phyloP scores from a whole-genome alignment of 2,329 filamentous ascomycete species.

The Blumeria graminis region DNA sequence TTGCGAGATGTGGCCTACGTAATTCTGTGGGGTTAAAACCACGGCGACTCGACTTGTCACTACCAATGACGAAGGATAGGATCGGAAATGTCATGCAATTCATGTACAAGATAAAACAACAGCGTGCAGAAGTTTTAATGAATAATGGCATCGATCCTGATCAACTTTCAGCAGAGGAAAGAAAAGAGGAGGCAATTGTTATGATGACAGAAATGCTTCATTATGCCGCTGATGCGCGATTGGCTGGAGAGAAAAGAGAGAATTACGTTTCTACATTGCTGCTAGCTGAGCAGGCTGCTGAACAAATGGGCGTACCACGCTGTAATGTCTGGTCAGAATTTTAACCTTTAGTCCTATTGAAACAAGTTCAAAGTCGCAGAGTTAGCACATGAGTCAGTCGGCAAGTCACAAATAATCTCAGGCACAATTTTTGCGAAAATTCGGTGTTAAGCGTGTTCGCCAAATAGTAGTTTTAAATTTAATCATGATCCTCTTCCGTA shows the following conservation, averaged over 20 bases:
- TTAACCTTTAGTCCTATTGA: neutral
- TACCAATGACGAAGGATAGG: slow-evolving; percentile 19
- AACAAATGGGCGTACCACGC: slow-evolving; percentile 10
- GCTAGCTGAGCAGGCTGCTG: slow-evolving; percentile 5
- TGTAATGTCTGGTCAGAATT: slow-evolving; percentile 6
- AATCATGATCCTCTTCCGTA: slow-evolving; percentile 62
- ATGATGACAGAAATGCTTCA: slow-evolving; percentile 12
- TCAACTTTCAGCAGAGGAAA: slow-evolving; percentile 9
- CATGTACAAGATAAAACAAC: slow-evolving; percentile 18
- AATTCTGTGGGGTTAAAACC: slow-evolving; percentile 12
- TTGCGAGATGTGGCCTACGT: slow-evolving; percentile 18
- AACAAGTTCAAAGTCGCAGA: neutral
- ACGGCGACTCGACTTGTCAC: slow-evolving; percentile 18
- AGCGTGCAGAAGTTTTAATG: slow-evolving; percentile 10
- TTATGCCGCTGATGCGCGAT: slow-evolving; percentile 7
- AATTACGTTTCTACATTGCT: neutral
- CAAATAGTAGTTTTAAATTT: slow-evolving; percentile 2
- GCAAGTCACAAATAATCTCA: neutral
- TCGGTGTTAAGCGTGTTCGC: neutral
- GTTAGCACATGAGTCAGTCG: neutral
- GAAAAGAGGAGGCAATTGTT: slow-evolving; percentile 13
- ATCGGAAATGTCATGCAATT: slow-evolving; percentile 21
- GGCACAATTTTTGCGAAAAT: neutral
- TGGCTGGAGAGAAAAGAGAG: slow-evolving; percentile 3
- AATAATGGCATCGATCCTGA: slow-evolving; percentile 11